Evolutionary conservation across 1,139 yeast genomes (phyloP).

Genomic region (Scheffersomyces insectosa): DNA sequence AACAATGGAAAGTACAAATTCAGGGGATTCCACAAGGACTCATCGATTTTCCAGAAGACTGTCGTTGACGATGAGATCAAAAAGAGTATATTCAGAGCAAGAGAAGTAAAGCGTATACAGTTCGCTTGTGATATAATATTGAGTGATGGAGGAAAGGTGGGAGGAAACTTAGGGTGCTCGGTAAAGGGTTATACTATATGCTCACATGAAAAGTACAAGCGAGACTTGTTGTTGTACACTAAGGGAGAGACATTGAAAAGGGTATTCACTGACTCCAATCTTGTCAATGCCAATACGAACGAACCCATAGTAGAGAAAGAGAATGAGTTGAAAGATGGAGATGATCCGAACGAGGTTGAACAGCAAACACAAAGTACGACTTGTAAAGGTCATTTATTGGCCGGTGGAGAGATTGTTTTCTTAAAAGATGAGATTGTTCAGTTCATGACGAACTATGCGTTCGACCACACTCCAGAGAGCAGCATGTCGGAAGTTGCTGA

Average conservation of each 20-base stretch:
- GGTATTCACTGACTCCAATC: slow-evolving; percentile 50
- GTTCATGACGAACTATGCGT: slow-evolving; percentile 33
- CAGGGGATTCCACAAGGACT: slow-evolving; percentile 10
- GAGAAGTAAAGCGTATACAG: slow-evolving; percentile 61
- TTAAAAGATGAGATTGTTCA: slow-evolving; percentile 28
- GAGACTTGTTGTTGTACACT: slow-evolving; percentile 44
- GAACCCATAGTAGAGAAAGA: slow-evolving; percentile 19
- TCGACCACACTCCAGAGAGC: slow-evolving; percentile 30
- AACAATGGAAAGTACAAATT: slow-evolving; percentile 1
- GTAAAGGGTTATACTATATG: slow-evolving; percentile 72
- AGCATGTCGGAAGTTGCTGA: slow-evolving; percentile 9
- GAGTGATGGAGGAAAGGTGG: slow-evolving; percentile 37
- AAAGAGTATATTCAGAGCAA: slow-evolving; percentile 52
- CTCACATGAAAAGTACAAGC: slow-evolving; percentile 51
- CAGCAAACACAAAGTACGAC: not conserved
- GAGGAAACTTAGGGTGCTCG: slow-evolving; percentile 57
- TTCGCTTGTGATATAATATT: slow-evolving; percentile 58
- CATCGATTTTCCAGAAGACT: slow-evolving; percentile 26
- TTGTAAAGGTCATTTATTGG: slow-evolving; percentile 23
- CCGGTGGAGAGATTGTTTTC: slow-evolving; percentile 29
- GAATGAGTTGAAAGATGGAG: not conserved
- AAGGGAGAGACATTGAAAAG: slow-evolving; percentile 51
- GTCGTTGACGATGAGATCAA: slow-evolving; percentile 48
- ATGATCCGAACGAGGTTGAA: not conserved
- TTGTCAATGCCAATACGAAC: slow-evolving; percentile 19